These are phyloP conservation scores for Peniophora sp. DNA, from an alignment of 1,284 basidiomycete species.

Conservation along the genomic window DNA sequence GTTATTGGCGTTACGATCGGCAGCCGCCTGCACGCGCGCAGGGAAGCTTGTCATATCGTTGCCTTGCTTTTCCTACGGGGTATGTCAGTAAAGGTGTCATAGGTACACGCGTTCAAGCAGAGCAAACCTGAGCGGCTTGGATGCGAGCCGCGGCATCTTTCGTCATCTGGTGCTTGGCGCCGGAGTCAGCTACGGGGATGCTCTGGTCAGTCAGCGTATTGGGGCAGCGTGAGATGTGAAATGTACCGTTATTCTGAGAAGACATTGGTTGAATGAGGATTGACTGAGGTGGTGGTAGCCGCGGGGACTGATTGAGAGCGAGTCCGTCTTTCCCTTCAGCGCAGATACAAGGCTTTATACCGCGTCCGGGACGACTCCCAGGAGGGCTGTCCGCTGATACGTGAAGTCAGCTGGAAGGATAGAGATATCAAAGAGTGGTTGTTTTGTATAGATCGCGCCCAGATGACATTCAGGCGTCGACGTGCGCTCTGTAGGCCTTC, in stretches of 20 bases:
- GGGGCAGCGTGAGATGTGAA: neutral
- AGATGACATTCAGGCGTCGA: neutral
- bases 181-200: neutral
- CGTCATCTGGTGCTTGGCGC: slow-evolving; percentile 12
- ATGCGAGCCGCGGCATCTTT: slow-evolving; percentile 20
- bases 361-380: too few species aligned
- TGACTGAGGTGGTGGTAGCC: too few species aligned
- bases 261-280: neutral
- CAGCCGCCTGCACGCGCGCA: slow-evolving; percentile 20
- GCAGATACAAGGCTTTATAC: too few species aligned
- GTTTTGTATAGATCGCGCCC: neutral
- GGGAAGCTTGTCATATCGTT: slow-evolving; percentile 23
- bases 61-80: slow-evolving; percentile 21
- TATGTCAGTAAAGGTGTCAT: neutral
- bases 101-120: neutral
- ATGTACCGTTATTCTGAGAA: neutral
- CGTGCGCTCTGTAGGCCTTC: too few species aligned
- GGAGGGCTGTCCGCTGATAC: too few species aligned
- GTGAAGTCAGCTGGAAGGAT: neutral
- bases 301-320: too few species aligned
- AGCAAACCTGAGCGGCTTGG: slow-evolving; percentile 22
- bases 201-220: neutral
- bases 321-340: too few species aligned
- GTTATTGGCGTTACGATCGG: slow-evolving; percentile 15
- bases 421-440: neutral